Base-by-base conservation (phyloP, 495 filamentous ascomycete genomes). In the Penicillium ucsense region DNA sequence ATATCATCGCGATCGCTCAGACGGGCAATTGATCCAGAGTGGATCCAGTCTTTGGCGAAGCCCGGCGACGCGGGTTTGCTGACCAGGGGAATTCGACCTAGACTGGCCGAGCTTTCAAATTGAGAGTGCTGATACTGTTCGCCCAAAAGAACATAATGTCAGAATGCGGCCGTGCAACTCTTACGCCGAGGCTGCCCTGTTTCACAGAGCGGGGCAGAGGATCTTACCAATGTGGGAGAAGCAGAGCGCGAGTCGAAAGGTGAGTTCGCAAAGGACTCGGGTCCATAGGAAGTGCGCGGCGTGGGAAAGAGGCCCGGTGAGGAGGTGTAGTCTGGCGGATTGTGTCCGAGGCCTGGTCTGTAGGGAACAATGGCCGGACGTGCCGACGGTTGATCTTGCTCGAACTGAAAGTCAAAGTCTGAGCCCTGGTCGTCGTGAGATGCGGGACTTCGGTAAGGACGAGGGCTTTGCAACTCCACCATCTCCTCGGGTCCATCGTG, bases 1-100 rank as follows among this genome's bases (percentile, higher is more conserved):
- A 45, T 59, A 46, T 72, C 69, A 42, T 72, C 69, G 7, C 69
- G 68, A 32, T 68, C 61, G 41, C 59, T 54, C 35, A 72, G 39
- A 5, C 61, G 60, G 27, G 62, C 60, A 34, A 72, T 65, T 1
- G 60, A 59, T 11, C 66, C 63, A 0, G 64, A 55, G 34, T 63
- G 46, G 9, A 62, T 55, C 63, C 60, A 69, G 43, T 68, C 67
- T 46, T 63, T 64, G n/a, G 50, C 41, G 33, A 57, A 58, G 8
- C 52, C 45, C 1, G 60, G 60, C 1, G 62, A 57, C 3, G 55
- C 39, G 3, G 62, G 55, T 1, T 51, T 34, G 39, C 37, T 52
- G 12, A 66, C 63, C 7, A 66, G 53, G 20, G 52, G 50, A 9
- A 34, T 27, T 9, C 8, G 58, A 54, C 20, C 63, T 47, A 53